These are phyloP conservation scores for Ganoderma multipileum DNA, from an alignment of 1,284 basidiomycete genomes.

Conservation along the genomic window DNA sequence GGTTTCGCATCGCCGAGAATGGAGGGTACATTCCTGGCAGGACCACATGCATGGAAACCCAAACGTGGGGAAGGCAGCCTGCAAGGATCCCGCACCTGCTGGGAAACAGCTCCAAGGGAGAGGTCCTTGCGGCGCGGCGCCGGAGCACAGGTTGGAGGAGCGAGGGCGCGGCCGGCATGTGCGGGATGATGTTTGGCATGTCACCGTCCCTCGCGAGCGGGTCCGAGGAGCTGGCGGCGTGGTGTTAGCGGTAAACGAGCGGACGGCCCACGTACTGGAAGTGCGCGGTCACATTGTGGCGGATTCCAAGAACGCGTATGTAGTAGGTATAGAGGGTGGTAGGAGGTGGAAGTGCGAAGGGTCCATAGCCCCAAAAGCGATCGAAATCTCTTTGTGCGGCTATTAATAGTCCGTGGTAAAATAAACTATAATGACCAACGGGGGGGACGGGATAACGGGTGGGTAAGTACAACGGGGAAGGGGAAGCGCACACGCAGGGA, in stretches of 20 bases:
- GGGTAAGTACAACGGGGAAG: slow-evolving; percentile 3
- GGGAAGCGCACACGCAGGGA: slow-evolving; percentile 24
- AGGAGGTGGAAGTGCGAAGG: slow-evolving; percentile 20
- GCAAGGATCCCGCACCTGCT: neutral
- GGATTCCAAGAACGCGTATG: slow-evolving; percentile 7
- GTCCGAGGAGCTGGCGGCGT: neutral
- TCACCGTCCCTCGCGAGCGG: slow-evolving; percentile 5
- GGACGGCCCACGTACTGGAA: slow-evolving; percentile 8
- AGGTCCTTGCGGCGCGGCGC: neutral
- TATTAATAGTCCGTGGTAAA: slow-evolving; percentile 33
- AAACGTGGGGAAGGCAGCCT: neutral
- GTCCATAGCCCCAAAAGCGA: slow-evolving; percentile 29
- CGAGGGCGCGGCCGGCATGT: slow-evolving; percentile 2
- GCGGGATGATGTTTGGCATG: neutral
- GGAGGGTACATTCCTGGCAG: neutral
- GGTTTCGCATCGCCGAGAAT: slow-evolving; percentile 2
- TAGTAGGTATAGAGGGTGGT: slow-evolving; percentile 3
- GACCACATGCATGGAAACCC: neutral
- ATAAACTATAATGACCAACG: slow-evolving; percentile 32
- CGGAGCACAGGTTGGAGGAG: slow-evolving; percentile 2
- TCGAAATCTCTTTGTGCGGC: slow-evolving; percentile 24
- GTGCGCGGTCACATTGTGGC: slow-evolving; percentile 2
- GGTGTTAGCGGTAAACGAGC: slow-evolving; percentile 11
- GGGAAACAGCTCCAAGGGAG: neutral
- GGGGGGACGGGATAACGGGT: slow-evolving; percentile 8